phyloP scores from a whole-genome alignment of 2,329 filamentous ascomycete species.

The Zelopaecilomyces penicillatus region DNA sequence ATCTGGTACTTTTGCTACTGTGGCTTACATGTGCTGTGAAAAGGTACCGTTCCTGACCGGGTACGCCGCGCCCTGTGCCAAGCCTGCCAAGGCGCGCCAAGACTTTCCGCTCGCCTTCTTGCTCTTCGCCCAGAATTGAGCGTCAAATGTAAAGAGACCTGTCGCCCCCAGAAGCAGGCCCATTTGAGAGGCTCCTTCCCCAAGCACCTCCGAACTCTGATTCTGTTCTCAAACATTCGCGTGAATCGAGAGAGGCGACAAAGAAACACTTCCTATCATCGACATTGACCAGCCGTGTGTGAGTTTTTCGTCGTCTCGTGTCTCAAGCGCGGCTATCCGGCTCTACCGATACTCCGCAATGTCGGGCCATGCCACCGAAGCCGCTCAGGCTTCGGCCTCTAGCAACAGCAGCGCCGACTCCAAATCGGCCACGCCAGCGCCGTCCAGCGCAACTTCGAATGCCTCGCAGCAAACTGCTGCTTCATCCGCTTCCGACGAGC shows the following conservation, averaged over 20 bases:
- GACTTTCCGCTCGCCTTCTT: slow-evolving; percentile 29
- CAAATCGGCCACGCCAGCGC: slow-evolving; percentile 15
- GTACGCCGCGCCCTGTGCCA: slow-evolving; percentile 18
- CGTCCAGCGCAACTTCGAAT: slow-evolving; percentile 3
- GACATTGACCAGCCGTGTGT: slow-evolving; percentile 7
- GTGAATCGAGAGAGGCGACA: no score
- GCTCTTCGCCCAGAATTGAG: slow-evolving; percentile 24
- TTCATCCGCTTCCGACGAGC: neutral
- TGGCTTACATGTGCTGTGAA: neutral
- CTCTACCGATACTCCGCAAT: slow-evolving; percentile 14
- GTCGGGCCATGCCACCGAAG: slow-evolving; percentile 24
- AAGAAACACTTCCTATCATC: neutral
- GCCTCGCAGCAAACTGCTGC: neutral
- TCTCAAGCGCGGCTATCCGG: slow-evolving; percentile 6
- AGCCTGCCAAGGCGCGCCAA: slow-evolving; percentile 28
- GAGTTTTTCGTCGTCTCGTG: slow-evolving; percentile 9
- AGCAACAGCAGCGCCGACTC: slow-evolving; percentile 28
- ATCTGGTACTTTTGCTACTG: slow-evolving; percentile 10
- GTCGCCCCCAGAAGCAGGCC: slow-evolving; percentile 16
- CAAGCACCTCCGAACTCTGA: slow-evolving; percentile 5
- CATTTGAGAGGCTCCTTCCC: slow-evolving; percentile 5
- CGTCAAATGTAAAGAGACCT: slow-evolving; percentile 28
- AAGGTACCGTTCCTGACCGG: slow-evolving; percentile 6
- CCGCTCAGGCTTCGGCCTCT: slow-evolving; percentile 10
- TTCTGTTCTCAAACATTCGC: neutral